phyloP scores from a whole-genome alignment of 2,329 filamentous ascomycete species.

The Aureobasidium sp. region DNA sequence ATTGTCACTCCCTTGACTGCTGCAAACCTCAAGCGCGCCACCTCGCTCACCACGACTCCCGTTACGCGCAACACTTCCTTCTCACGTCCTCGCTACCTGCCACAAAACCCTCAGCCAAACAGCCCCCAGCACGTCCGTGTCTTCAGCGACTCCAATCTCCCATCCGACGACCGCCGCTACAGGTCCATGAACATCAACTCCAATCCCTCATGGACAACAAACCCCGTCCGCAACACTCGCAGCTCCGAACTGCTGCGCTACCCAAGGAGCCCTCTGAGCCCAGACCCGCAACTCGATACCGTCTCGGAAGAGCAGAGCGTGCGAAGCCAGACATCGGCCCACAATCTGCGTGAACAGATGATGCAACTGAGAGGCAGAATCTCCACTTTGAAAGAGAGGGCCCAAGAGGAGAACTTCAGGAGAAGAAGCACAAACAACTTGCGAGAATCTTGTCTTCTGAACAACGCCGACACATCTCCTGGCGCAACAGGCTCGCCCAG shows the following conservation, averaged over 20 bases:
- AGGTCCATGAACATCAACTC: constrained; percentile 28
- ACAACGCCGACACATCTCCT: constrained; percentile 56
- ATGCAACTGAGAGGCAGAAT: constrained; percentile 88
- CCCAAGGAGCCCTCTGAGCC: constrained; percentile 31
- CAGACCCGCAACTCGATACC: constrained; percentile 44
- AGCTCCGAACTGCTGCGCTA: constrained; percentile 45
- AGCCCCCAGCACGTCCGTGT: constrained; percentile 65
- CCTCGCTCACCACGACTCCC: constrained; percentile 31
- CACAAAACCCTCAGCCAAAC: not conserved
- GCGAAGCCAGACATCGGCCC: constrained; percentile 43
- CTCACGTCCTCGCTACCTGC: constrained; percentile 12
- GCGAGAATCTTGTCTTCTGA: constrained; percentile 78
- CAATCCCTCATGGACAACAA: constrained; percentile 24
- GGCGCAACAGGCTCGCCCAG: constrained; percentile 29
- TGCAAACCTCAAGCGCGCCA: constrained; percentile 41
- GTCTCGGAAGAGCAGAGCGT: constrained; percentile 41
- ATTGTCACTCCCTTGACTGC: constrained; percentile 40
- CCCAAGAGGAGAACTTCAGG: constrained; percentile 80
- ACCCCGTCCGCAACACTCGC: constrained; percentile 34
- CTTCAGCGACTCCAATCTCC: constrained; percentile 64
- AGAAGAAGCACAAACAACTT: constrained; percentile 81
- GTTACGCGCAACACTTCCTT: constrained; percentile 8
- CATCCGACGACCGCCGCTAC: constrained; percentile 40
- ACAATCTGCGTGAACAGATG: constrained; percentile 85
- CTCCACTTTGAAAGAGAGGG: constrained; percentile 80